A percentile compares a stretch with the other conserved stretches of the same genome.
These are phyloP conservation scores for Andrographis paniculata DNA, from an alignment of 305 asterid species.

Conservation along the genomic window DNA sequence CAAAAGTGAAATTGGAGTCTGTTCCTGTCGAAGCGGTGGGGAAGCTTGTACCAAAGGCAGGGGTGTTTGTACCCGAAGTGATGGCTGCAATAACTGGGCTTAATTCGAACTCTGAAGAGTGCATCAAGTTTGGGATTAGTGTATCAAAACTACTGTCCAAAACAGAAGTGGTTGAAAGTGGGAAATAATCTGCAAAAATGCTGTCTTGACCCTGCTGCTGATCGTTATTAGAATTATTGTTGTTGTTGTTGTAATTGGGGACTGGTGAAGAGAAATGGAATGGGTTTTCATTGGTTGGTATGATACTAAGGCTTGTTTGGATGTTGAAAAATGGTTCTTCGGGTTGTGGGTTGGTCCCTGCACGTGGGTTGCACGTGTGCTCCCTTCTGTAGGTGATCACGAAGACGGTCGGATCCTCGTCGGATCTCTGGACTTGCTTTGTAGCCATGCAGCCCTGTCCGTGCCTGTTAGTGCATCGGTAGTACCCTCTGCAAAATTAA, in stretches of 20 bases:
- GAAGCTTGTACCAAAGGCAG: conserved; percentile 20
- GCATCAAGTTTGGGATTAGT: conserved; percentile 16
- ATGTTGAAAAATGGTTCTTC: conserved; percentile 25
- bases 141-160: conserved; percentile 15
- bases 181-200: conserved; percentile 23
- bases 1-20: conserved; percentile 34
- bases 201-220: conserved; percentile 17
- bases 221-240: conserved; percentile 21
- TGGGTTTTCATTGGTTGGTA: no score
- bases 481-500: conserved; percentile 49
- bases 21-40: conserved; percentile 27
- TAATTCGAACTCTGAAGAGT: conserved; percentile 22
- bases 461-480: conserved; percentile 52
- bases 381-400: conserved; percentile 51
- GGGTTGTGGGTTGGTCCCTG: conserved; percentile 16
- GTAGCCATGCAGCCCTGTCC: conserved; percentile 60
- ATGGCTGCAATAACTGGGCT: conserved; percentile 22
- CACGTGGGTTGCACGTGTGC: conserved; percentile 50
- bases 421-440: conserved; percentile 63
- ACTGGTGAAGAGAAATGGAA: no score
- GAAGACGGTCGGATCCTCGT: conserved; percentile 41
- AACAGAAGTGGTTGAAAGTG: conserved; percentile 13
- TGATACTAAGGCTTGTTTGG: conserved; percentile 36
- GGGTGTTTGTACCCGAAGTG: conserved; percentile 26
- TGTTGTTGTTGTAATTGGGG: no score